Percentiles rank a stretch among this genome's conserved stretches.
These are phyloP conservation scores for Amanita pallidorosea DNA, from an alignment of 768 basidiomycete species.

Conservation along the genomic window DNA sequence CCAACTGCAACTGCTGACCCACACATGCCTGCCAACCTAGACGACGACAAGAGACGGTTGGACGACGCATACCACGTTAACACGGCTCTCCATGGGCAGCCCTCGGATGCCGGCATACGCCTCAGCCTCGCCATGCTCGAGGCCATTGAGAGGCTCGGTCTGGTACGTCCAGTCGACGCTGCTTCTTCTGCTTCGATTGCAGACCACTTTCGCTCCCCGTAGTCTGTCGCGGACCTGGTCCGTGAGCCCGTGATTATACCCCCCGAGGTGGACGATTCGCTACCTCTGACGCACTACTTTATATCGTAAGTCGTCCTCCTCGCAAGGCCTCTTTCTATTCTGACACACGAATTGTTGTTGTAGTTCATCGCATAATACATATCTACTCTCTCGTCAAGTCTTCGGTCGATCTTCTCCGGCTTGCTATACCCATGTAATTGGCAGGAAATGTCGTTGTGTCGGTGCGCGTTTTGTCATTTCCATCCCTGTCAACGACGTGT, in stretches of 20 bases:
- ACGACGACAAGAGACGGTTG: background rate
- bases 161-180: conserved; percentile 15
- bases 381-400: conserved; percentile 47
- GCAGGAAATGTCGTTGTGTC: conserved; percentile 41
- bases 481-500: background rate
- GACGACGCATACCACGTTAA: background rate
- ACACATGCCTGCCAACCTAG: background rate
- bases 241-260: conserved; percentile 25
- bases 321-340: no score
- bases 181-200: background rate
- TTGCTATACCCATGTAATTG: conserved; percentile 45
- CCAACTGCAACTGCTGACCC: background rate
- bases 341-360: background rate
- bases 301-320: conserved; percentile 31
- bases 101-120: conserved; percentile 9
- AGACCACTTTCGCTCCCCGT: background rate
- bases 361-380: conserved; percentile 61
- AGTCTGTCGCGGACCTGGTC: conserved; percentile 24
- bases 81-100: background rate
- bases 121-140: conserved; percentile 27
- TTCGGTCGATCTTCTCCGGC: conserved; percentile 41
- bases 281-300: conserved; percentile 46
- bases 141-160: conserved; percentile 19
- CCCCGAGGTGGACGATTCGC: conserved; percentile 25
- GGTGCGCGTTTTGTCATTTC: conserved; percentile 15